Evolutionary conservation across 148 eudicot species (phyloP).

Genomic region (Beta vulgaris): DNA sequence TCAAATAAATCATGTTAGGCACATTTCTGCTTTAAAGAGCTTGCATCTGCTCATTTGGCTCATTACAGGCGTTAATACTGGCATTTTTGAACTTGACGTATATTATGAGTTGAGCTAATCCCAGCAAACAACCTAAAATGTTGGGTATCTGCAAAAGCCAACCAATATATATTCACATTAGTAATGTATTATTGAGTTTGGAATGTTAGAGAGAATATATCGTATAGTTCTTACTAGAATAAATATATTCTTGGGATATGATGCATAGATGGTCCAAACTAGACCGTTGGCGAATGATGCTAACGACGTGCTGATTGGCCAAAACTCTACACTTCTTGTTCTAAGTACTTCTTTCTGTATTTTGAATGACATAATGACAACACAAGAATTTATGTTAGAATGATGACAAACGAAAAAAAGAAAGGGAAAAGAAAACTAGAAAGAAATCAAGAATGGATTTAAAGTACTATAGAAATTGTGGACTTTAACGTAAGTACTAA

Average conservation of each 20-base stretch:
- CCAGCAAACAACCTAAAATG: conserved; percentile 14
- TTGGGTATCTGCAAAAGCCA: conserved; percentile 15
- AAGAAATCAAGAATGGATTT: too few species aligned
- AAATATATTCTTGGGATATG: conserved; percentile 11
- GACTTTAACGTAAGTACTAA: too few species aligned
- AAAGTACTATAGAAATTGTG: too few species aligned
- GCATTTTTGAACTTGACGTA: conserved; percentile 16
- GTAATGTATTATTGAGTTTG: too few species aligned
- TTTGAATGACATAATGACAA: too few species aligned
- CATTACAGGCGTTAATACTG: neutral
- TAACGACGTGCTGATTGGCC: conserved; percentile 18
- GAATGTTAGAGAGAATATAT: too few species aligned
- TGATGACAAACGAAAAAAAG: too few species aligned
- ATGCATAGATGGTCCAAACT: conserved; percentile 21
- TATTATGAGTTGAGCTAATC: conserved; percentile 12
- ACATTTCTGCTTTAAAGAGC: too few species aligned
- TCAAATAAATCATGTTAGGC: too few species aligned
- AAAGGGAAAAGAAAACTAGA: too few species aligned
- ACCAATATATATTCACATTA: neutral
- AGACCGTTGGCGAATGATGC: conserved; percentile 23
- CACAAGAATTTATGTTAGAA: too few species aligned
- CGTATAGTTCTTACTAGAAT: conserved; percentile 11
- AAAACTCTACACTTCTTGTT: conserved; percentile 20
- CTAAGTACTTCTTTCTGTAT: conserved; percentile 14
- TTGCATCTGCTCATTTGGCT: neutral